phyloP scores from a whole-genome alignment of 1,139 yeast genomes.

The Magnusiomyces sp. region DNA sequence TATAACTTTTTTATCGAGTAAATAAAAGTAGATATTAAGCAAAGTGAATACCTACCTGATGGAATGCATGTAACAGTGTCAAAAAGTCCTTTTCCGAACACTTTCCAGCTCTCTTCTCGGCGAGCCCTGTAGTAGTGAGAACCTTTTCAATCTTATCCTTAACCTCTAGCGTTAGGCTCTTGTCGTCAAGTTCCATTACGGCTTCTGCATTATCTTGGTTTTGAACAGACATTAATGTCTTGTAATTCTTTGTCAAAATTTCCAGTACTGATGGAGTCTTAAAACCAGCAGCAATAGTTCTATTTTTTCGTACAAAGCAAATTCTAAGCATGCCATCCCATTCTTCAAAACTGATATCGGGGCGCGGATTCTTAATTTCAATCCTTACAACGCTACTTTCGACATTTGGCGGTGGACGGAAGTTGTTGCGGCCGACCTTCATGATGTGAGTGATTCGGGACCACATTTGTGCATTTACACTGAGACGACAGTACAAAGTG shows the following conservation, averaged over 20 bases:
- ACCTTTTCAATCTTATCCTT: slow-evolving; percentile 34
- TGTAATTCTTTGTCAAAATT: slow-evolving; percentile 81
- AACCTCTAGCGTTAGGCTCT: slow-evolving; percentile 23
- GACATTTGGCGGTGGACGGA: slow-evolving; percentile 98
- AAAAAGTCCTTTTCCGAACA: slow-evolving; percentile 93
- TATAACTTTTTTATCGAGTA: neutral
- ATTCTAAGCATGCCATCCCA: slow-evolving; percentile 95
- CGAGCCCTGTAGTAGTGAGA: slow-evolving; percentile 57
- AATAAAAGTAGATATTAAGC: slow-evolving; percentile 41
- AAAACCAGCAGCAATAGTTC: slow-evolving; percentile 89
- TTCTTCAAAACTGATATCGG: slow-evolving; percentile 83
- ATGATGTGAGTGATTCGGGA: slow-evolving; percentile 94
- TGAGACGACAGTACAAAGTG: slow-evolving; percentile 76
- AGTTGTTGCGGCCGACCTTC: slow-evolving; percentile 96
- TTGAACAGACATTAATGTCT: slow-evolving; percentile 58
- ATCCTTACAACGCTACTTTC: slow-evolving; percentile 93
- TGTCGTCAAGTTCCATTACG: slow-evolving; percentile 22
- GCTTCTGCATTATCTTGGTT: slow-evolving; percentile 10
- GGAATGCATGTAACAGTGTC: slow-evolving; percentile 82
- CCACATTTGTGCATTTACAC: slow-evolving; percentile 99
- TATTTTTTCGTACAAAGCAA: slow-evolving; percentile 86
- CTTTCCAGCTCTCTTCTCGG: slow-evolving; percentile 86
- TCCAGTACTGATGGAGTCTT: slow-evolving; percentile 75
- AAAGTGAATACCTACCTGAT: slow-evolving; percentile 94
- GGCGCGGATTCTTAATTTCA: slow-evolving; percentile 86